Conservation (phyloP, 2,329 filamentous ascomycete genomes). For the Fusarium napiforme region DNA sequence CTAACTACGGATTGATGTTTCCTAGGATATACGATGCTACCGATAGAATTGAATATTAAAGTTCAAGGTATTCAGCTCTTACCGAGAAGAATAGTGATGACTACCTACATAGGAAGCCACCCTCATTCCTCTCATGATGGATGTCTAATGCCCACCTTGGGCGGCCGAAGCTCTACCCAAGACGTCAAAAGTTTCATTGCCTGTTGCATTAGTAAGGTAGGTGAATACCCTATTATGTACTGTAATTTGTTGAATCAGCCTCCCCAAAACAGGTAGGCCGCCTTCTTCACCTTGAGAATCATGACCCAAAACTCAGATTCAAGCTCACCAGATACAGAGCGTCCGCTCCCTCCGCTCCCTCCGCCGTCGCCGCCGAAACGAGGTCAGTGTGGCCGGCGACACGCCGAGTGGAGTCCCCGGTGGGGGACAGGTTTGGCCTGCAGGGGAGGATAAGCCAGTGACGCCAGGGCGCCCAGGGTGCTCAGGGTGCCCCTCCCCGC, state of each 20-base stretch:
- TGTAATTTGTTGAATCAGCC: conserved; percentile 5
- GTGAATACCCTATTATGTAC: neutral
- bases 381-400: conserved; percentile 40
- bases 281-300: conserved; percentile 17
- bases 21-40: neutral
- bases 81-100: neutral
- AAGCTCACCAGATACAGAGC: conserved; percentile 29
- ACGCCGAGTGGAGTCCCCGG: conserved; percentile 41
- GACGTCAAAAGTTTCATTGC: neutral
- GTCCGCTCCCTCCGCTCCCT: conserved; percentile 22
- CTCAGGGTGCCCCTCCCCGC: conserved; percentile 32
- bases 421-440: conserved; percentile 32
- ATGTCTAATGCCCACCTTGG: neutral
- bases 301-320: conserved; percentile 31
- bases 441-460: conserved; percentile 26
- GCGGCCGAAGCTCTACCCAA: neutral
- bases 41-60: too few species aligned
- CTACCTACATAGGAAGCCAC: neutral
- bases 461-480: conserved; percentile 29
- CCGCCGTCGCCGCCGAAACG: conserved; percentile 35
- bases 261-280: conserved; percentile 24
- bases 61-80: neutral
- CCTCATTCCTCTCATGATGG: conserved; percentile 7
- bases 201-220: neutral
- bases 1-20: neutral